Conservation (phyloP, 345 rosid genomes). For the Eutrema heterophyllum region DNA sequence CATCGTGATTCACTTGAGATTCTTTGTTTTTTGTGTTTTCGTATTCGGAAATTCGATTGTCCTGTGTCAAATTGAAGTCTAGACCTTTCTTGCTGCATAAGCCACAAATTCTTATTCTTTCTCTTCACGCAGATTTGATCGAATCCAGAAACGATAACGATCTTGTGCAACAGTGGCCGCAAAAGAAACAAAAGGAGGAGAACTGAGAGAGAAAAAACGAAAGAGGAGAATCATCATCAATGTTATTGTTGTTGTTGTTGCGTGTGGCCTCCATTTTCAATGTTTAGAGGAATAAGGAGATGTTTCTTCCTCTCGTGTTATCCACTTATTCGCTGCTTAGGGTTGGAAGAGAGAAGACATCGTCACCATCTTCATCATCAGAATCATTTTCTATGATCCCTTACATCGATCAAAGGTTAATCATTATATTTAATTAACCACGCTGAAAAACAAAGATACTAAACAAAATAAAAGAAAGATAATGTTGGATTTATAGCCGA, state of each 20-base stretch:
- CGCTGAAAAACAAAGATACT: too few species aligned
- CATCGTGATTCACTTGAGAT: neutral
- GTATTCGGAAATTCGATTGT: too few species aligned
- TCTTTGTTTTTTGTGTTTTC: neutral
- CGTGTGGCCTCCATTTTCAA: constrained; percentile 29
- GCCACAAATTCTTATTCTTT: neutral
- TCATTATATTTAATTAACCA: too few species aligned
- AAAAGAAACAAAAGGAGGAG: constrained; percentile 10
- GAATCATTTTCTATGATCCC: constrained; percentile 43
- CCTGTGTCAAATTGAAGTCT: neutral
- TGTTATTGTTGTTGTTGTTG: constrained; percentile 27
- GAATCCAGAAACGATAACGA: neutral
- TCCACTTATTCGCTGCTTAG: constrained; percentile 53
- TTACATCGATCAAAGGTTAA: too few species aligned
- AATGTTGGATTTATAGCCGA: too few species aligned
- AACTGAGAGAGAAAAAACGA: constrained; percentile 15
- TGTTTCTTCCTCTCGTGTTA: constrained; percentile 47
- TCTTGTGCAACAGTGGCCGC: neutral
- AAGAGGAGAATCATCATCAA: constrained; percentile 6
- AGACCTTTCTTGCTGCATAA: neutral
- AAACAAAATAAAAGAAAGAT: too few species aligned
- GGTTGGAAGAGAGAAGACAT: constrained; percentile 42
- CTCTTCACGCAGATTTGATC: neutral
- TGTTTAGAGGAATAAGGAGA: constrained; percentile 45
- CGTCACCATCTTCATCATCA: constrained; percentile 48